A percentile compares a stretch with the other conserved stretches of the same genome.
Evolutionary conservation across 805 yeast species (phyloP).

Genomic region (Limtongia smithiae): DNA sequence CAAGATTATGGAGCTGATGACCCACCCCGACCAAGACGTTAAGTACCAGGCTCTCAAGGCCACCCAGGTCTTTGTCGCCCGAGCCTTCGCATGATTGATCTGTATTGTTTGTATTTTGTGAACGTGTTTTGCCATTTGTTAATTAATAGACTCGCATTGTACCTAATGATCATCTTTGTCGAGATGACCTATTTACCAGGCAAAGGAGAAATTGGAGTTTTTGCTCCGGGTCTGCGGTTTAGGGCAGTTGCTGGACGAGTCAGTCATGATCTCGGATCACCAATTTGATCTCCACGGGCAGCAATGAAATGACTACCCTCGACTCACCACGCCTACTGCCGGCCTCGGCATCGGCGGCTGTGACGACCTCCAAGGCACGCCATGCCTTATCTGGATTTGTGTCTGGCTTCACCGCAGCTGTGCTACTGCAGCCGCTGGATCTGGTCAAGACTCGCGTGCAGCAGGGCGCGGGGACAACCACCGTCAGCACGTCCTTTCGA

Average conservation of each 20-base stretch:
- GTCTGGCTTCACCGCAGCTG: constrained; percentile 81
- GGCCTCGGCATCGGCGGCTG: neutral
- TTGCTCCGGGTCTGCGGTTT: no score
- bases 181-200: no score
- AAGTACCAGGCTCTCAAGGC: constrained; percentile 94
- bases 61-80: constrained; percentile 89
- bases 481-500: constrained; percentile 1
- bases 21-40: constrained; percentile 75
- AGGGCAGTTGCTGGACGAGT: no score
- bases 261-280: no score
- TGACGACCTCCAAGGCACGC: neutral
- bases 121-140: no score
- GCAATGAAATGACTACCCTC: neutral
- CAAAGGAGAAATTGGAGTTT: no score
- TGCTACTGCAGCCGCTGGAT: constrained; percentile 83
- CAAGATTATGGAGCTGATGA: constrained; percentile 79
- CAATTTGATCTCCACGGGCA: neutral
- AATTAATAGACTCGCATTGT: no score
- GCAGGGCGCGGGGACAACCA: constrained; percentile 39
- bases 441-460: constrained; percentile 83
- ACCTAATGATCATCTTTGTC: no score
- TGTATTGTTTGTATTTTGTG: neutral
- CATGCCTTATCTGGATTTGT: constrained; percentile 72
- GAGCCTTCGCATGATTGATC: constrained; percentile 45
- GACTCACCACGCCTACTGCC: neutral